Evolutionary conservation across 208 protist genomes (phyloP).

Genomic region (Wallacemonas collosoma): DNA sequence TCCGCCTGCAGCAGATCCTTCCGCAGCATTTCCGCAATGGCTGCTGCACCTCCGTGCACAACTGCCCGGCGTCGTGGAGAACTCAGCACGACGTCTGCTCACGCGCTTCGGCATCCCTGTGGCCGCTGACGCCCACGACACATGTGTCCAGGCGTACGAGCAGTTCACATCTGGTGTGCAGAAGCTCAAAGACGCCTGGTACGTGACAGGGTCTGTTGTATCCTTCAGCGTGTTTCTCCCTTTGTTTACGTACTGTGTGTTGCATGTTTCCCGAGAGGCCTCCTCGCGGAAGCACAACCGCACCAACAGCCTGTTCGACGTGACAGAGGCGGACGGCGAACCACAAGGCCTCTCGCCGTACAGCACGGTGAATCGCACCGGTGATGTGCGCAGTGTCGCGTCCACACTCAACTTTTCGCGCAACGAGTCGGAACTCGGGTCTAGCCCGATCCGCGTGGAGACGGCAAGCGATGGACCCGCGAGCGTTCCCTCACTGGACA

Average conservation of each 20-base stretch:
- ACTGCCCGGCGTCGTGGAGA: conserved; percentile 67
- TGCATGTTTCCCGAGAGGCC: conserved; percentile 30
- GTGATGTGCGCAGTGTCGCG: neutral
- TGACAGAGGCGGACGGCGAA: conserved; percentile 16
- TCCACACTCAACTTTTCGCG: conserved; percentile 11
- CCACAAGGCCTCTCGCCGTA: conserved; percentile 7
- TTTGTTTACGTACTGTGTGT: conserved; percentile 55
- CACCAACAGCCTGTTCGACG: conserved; percentile 9
- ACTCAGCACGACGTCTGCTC: conserved; percentile 45
- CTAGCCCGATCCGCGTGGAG: conserved; percentile 3
- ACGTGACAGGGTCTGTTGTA: conserved; percentile 55
- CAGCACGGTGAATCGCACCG: conserved; percentile 12
- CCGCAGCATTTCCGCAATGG: conserved; percentile 46
- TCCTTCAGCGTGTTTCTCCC: conserved; percentile 72
- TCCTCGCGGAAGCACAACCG: conserved; percentile 8
- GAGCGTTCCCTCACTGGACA: neutral
- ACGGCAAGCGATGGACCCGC: neutral
- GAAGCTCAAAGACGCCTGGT: conserved; percentile 33
- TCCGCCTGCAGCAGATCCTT: neutral
- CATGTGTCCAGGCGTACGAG: conserved; percentile 19
- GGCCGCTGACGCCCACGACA: conserved; percentile 59
- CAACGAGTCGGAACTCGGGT: neutral
- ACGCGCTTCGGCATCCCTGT: conserved; percentile 51
- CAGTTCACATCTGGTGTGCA: conserved; percentile 25
- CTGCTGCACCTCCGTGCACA: conserved; percentile 56